Conservation (phyloP, 441 rosid species). For the Aleurites moluccanus region DNA sequence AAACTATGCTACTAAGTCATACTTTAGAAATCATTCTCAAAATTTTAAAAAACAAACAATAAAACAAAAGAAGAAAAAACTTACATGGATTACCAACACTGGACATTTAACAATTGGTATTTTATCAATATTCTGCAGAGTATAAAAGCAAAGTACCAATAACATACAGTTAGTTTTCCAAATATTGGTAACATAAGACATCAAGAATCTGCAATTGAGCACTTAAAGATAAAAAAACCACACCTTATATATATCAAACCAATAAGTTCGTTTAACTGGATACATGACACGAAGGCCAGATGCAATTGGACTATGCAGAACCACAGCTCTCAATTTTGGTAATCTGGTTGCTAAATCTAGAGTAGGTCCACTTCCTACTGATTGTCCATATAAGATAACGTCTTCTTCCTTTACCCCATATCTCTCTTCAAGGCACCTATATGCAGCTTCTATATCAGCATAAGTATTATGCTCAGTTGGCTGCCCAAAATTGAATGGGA, state of each 20-base stretch:
- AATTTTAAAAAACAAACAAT: background rate
- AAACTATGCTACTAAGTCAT: background rate
- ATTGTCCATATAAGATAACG: slow-evolving; percentile 86
- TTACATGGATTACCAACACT: slow-evolving; percentile 74
- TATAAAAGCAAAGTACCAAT: slow-evolving; percentile 18
- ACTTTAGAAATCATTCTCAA: background rate
- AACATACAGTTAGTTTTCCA: slow-evolving; percentile 17
- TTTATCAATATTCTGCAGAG: slow-evolving; percentile 82
- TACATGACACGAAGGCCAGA: slow-evolving; percentile 93
- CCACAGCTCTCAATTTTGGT: slow-evolving; percentile 75
- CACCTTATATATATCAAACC: slow-evolving; percentile 96
- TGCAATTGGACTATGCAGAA: slow-evolving; percentile 90
- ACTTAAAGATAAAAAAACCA: slow-evolving; percentile 9
- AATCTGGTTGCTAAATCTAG: slow-evolving; percentile 76
- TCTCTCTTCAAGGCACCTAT: slow-evolving; percentile 72
- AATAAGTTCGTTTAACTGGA: slow-evolving; percentile 86
- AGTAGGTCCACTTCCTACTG: slow-evolving; percentile 96
- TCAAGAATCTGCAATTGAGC: slow-evolving; percentile 1
- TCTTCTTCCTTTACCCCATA: slow-evolving; percentile 84
- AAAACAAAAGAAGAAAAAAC: slow-evolving; percentile 27
- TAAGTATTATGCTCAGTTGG: slow-evolving; percentile 92
- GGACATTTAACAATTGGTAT: slow-evolving; percentile 78
- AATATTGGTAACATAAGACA: background rate
- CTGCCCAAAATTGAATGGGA: slow-evolving; percentile 36
- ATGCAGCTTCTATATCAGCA: slow-evolving; percentile 79